Evolutionary conservation across 495 filamentous ascomycete genomes (phyloP).

Genomic region (Melanomma pulvis-pyrius): DNA sequence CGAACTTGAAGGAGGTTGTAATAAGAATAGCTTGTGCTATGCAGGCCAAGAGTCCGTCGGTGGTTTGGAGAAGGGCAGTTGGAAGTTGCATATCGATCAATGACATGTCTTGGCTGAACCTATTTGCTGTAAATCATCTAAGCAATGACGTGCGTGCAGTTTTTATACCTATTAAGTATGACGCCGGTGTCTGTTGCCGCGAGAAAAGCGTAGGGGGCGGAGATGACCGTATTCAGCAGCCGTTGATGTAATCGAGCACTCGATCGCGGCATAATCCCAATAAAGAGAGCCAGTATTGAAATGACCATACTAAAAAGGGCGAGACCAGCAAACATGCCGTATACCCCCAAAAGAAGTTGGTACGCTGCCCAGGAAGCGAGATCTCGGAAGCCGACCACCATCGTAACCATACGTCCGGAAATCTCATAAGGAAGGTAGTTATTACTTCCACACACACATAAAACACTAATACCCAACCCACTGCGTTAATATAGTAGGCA

Average conservation of each 20-base stretch:
- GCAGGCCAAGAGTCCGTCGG: not conserved
- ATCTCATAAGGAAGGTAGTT: not conserved
- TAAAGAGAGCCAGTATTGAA: too few species aligned
- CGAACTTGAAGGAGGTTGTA: not conserved
- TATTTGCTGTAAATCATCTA: not conserved
- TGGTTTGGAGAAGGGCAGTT: not conserved
- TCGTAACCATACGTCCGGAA: conserved; percentile 1
- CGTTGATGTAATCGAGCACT: too few species aligned
- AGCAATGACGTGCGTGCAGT: not conserved
- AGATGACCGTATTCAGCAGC: too few species aligned
- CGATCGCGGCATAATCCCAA: too few species aligned
- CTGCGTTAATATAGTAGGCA: conserved; percentile 3
- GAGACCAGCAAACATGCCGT: too few species aligned
- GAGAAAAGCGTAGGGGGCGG: not conserved
- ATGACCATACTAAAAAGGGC: too few species aligned
- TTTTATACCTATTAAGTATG: not conserved
- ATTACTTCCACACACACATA: not conserved
- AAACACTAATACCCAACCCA: not conserved
- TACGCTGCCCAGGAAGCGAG: too few species aligned
- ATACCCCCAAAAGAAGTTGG: too few species aligned
- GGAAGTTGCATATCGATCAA: not conserved
- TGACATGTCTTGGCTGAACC: not conserved
- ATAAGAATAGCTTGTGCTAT: not conserved
- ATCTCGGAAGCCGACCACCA: conserved; percentile 5
- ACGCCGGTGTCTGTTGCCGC: not conserved